phyloP scores from a whole-genome alignment of 75 land plant genomes.

The Isoetes taiwanensis region DNA sequence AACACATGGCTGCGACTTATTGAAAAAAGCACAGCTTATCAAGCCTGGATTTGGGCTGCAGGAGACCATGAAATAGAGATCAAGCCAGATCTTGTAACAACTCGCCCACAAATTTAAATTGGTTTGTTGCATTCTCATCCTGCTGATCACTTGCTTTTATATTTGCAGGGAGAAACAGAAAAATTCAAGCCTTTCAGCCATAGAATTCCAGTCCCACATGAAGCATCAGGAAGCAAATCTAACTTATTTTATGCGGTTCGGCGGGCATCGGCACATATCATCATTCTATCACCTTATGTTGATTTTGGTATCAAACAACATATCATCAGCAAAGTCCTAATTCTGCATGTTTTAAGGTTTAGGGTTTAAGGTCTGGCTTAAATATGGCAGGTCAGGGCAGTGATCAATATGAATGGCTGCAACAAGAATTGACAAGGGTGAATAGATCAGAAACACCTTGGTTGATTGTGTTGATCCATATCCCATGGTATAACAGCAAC shows the following conservation, averaged over 20 bases:
- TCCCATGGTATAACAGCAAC: slow-evolving; percentile 12
- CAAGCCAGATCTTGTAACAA: not conserved
- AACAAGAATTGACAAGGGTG: slow-evolving; percentile 5
- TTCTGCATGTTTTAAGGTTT: too few species aligned
- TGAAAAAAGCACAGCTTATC: not conserved
- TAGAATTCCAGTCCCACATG: not conserved
- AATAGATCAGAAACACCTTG: slow-evolving; percentile 7
- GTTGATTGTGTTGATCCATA: slow-evolving; percentile 7
- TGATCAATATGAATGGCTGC: too few species aligned
- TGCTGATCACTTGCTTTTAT: not conserved
- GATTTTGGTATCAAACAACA: not conserved
- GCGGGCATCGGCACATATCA: not conserved
- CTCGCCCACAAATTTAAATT: not conserved
- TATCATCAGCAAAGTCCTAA: too few species aligned
- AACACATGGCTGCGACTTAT: slow-evolving; percentile 3
- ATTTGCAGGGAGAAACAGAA: not conserved
- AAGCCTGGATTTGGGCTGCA: slow-evolving; percentile 1
- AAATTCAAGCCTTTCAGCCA: slow-evolving; percentile 3
- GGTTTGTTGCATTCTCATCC: not conserved
- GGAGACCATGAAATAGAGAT: slow-evolving; percentile 3
- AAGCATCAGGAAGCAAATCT: slow-evolving; percentile 6
- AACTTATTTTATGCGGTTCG: not conserved
- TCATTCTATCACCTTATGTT: not conserved
- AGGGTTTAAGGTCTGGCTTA: too few species aligned
- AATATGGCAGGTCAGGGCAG: too few species aligned